Evolutionary conservation across 2,329 filamentous ascomycete species (phyloP), one percentile per base, ranked within the genome.

Genomic region (Stagonosporopsis vannaccii): DNA sequence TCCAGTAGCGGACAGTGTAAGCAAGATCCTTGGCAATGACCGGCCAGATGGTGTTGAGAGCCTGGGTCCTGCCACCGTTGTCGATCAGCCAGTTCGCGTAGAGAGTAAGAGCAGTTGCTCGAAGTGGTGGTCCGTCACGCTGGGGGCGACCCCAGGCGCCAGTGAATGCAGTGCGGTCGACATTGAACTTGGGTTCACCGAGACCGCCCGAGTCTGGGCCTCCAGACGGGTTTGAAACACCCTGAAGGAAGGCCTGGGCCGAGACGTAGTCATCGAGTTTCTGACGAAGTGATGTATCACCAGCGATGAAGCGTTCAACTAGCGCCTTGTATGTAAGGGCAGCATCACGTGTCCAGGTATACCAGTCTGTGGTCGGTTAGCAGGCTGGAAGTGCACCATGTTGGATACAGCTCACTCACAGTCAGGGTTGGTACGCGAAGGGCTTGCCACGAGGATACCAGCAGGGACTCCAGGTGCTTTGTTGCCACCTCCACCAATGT

Each of bases 71-170:
- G 35, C 80, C 71, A 8, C 87, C 88, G 59, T 90, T 89, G 39
- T 78, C 78, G 45, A 92, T 77, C 25, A 94, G 79, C 85, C 89
- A 91, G 68, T 88, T 87, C 6, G 88, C 84, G 70, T 93, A 95
- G 0, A 81, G 81, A 50, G 90, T 88, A 67, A 95, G 75, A 2
- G 91, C 85, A 41, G 86, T 91, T 1, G 90, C 90, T 46, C 91
- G 84, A 35, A 95, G 82, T 20, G 91, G 86, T 22, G 91, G 91
- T 0, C 91, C 91, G 74, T 95, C 91, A 37, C 89, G 83, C 75
- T 95, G 91, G 12, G 91, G 91, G 19, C 91, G 85, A 25, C 90
- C 90, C 91, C 91, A 94, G 6, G 78, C 71, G 25, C 85, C 88
- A 2, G 85, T 90, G 71, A 85, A 92, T 7, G 85, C 80, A 9